These are phyloP conservation scores for Orbilia brochopaga DNA, from an alignment of 2,329 filamentous ascomycete genomes.

Conservation along the genomic window DNA sequence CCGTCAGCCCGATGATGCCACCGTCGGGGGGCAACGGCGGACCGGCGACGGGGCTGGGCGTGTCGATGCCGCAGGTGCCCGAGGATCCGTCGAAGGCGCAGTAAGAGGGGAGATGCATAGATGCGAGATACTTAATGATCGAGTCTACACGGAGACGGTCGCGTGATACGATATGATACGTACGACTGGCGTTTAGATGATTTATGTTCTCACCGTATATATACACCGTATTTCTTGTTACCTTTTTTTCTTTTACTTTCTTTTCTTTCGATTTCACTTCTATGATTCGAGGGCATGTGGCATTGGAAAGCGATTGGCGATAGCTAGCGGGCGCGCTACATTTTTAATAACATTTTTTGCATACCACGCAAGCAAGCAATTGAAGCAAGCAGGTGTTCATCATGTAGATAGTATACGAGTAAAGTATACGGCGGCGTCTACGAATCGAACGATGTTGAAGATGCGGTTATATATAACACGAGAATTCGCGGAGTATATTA, in stretches of 20 bases:
- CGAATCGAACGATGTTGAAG: too few species aligned
- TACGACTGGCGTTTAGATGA: not conserved
- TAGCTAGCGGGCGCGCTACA: not conserved
- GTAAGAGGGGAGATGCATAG: constrained; percentile 4
- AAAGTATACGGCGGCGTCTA: too few species aligned
- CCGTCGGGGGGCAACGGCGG: constrained; percentile 2
- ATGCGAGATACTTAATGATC: not conserved
- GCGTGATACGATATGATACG: too few species aligned
- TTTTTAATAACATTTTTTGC: too few species aligned
- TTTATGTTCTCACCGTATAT: constrained; percentile 1
- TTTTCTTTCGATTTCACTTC: constrained; percentile 1
- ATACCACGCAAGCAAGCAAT: too few species aligned
- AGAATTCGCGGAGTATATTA: too few species aligned
- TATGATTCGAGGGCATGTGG: not conserved
- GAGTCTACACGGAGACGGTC: too few species aligned
- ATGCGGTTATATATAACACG: too few species aligned
- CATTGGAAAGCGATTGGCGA: too few species aligned
- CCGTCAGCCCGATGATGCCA: too few species aligned
- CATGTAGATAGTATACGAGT: too few species aligned
- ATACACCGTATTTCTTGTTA: not conserved
- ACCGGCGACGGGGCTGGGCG: constrained; percentile 20
- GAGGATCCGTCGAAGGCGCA: not conserved
- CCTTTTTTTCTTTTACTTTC: not conserved
- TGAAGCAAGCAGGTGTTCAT: too few species aligned
- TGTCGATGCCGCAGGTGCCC: constrained; percentile 17